Conservation (phyloP, 306 rosid genomes). For the Casuarina glauca region DNA sequence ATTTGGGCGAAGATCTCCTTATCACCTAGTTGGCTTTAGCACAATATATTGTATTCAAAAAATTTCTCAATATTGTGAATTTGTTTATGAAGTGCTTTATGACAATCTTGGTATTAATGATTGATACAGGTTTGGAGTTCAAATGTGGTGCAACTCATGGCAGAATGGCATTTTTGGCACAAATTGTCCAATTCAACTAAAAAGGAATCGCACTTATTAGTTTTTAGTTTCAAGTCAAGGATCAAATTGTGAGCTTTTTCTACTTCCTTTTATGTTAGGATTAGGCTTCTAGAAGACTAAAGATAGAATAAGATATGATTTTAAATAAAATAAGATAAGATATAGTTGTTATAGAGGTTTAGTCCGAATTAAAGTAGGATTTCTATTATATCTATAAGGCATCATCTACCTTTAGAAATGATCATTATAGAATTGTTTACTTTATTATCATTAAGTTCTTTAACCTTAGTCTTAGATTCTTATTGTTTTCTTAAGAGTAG, state of each 20-base stretch:
- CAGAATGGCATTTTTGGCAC: constrained; percentile 88
- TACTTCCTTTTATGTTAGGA: constrained; percentile 53
- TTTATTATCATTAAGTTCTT: too few species aligned
- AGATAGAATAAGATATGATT: too few species aligned
- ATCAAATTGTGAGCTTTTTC: constrained; percentile 93
- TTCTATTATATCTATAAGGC: too few species aligned
- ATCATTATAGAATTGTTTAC: too few species aligned
- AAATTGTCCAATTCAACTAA: constrained; percentile 86
- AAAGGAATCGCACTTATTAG: constrained; percentile 84
- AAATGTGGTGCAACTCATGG: constrained; percentile 81
- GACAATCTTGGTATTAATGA: constrained; percentile 12
- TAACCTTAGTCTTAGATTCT: too few species aligned
- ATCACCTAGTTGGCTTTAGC: constrained; percentile 64
- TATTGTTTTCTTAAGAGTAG: too few species aligned
- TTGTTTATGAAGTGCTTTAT: constrained; percentile 2
- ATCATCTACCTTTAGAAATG: too few species aligned
- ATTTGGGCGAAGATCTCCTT: constrained; percentile 69
- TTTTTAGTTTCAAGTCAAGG: constrained; percentile 90
- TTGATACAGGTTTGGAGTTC: constrained; percentile 72
- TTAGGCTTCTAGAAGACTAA: too few species aligned
- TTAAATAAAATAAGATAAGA: too few species aligned
- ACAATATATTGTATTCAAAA: neutral
- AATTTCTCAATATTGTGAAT: neutral
- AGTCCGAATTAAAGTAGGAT: too few species aligned
- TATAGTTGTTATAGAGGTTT: too few species aligned